Evolutionary conservation across 2,329 filamentous ascomycete genomes (phyloP).

Genomic region (Pseudogymnoascus sp.): DNA sequence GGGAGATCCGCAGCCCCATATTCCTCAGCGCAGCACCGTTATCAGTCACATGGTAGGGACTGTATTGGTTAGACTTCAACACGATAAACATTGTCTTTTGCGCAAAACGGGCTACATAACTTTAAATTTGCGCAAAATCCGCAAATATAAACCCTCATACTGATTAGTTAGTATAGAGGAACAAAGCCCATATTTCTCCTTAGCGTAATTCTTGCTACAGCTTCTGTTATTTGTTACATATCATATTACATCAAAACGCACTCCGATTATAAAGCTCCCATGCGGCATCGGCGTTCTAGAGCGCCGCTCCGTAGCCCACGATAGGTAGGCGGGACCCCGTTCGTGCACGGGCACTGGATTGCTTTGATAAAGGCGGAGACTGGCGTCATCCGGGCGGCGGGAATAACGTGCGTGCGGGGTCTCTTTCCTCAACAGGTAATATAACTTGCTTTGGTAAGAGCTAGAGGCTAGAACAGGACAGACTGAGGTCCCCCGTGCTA

Average conservation of each 20-base stretch:
- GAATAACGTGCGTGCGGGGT: neutral
- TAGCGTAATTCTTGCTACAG: neutral
- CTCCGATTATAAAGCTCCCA: neutral
- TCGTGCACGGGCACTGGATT: neutral
- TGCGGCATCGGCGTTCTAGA: neutral
- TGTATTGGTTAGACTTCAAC: too few species aligned
- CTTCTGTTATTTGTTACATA: neutral
- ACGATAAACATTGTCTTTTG: neutral
- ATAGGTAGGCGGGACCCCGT: neutral
- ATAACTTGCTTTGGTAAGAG: neutral
- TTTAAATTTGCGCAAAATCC: neutral
- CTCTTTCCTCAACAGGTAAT: constrained; percentile 1
- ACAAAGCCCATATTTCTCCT: neutral
- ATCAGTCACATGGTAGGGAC: too few species aligned
- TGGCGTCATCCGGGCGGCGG: constrained; percentile 1
- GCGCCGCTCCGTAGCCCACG: neutral
- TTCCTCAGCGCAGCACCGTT: too few species aligned
- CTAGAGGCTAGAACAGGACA: neutral
- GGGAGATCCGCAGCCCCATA: too few species aligned
- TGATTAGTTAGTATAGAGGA: neutral
- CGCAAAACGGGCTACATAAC: neutral
- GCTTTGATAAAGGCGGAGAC: constrained; percentile 1
- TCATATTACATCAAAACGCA: neutral
- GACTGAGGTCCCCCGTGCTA: neutral
- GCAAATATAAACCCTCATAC: neutral